Evolutionary conservation across 1,284 basidiomycete genomes (phyloP).

Genomic region (Vanrija pseudolonga): DNA sequence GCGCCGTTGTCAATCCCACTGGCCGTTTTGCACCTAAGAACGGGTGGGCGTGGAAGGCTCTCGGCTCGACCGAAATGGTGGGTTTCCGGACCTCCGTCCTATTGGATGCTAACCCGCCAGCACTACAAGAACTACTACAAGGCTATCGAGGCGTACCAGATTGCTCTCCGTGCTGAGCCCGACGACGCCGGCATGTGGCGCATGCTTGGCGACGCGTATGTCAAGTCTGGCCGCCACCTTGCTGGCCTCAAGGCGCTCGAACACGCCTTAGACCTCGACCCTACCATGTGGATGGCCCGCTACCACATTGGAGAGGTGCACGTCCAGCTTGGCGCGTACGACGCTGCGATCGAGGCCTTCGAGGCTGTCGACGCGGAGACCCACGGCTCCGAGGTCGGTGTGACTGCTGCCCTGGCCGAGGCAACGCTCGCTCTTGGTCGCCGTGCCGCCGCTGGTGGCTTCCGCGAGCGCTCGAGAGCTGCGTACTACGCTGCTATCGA

Average conservation of each 20-base stretch:
- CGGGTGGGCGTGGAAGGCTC: constrained; percentile 97
- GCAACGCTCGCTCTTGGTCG: constrained; percentile 70
- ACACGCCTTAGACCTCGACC: constrained; percentile 65
- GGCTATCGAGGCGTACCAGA: constrained; percentile 83
- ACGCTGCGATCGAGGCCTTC: constrained; percentile 69
- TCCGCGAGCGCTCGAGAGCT: constrained; percentile 66
- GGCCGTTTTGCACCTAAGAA: constrained; percentile 65
- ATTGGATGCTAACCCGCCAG: constrained; percentile 48
- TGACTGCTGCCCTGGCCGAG: constrained; percentile 70
- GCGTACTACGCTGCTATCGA: constrained; percentile 64
- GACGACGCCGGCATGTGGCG: constrained; percentile 80
- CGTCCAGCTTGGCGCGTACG: constrained; percentile 69
- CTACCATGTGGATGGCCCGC: constrained; percentile 75
- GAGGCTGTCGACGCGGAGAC: constrained; percentile 58
- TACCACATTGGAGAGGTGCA: constrained; percentile 86
- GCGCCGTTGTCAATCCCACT: constrained; percentile 52
- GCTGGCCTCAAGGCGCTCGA: constrained; percentile 86
- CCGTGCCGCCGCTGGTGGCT: constrained; percentile 64
- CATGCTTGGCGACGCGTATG: constrained; percentile 87
- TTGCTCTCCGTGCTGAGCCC: constrained; percentile 75
- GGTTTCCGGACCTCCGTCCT: constrained; percentile 36
- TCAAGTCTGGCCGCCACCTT: constrained; percentile 76
- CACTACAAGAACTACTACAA: constrained; percentile 68
- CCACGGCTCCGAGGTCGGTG: constrained; percentile 57
- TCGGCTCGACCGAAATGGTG: constrained; percentile 89